Percentiles rank a stretch among this genome's conserved stretches.
These are phyloP conservation scores for Leccinum uliginosum DNA, from an alignment of 768 basidiomycete species.

Conservation along the genomic window DNA sequence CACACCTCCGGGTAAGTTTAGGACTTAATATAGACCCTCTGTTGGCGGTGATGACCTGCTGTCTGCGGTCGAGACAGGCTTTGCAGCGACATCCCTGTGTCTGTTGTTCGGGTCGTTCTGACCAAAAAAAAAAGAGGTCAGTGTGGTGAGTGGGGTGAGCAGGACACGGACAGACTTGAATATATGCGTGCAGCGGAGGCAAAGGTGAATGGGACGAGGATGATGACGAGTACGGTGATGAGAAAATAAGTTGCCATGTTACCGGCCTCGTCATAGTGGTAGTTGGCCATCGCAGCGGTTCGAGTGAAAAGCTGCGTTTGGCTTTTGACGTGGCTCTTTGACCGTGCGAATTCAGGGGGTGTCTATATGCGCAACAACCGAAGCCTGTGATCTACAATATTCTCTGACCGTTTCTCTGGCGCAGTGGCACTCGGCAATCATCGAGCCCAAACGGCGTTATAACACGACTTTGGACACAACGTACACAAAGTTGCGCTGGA, in stretches of 20 bases:
- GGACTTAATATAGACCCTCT: constrained; percentile 46
- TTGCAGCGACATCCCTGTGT: constrained; percentile 55
- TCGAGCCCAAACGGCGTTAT: no score
- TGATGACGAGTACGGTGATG: constrained; percentile 80
- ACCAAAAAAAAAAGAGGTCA: no score
- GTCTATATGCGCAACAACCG: no score
- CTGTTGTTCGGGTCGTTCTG: constrained; percentile 32
- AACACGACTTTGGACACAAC: no score
- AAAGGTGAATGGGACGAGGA: constrained; percentile 76
- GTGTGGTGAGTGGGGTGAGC: constrained; percentile 3
- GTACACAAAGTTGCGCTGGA: no score
- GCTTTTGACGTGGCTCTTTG: constrained; percentile 19
- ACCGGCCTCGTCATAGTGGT: constrained; percentile 83
- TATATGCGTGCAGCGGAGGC: constrained; percentile 37
- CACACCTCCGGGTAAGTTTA: constrained; percentile 50
- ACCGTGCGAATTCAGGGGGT: constrained; percentile 14
- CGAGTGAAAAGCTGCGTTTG: background rate
- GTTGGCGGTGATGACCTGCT: constrained; percentile 38
- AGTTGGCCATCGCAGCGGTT: constrained; percentile 58
- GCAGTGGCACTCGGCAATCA: no score
- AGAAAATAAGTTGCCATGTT: constrained; percentile 89
- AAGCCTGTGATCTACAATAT: no score
- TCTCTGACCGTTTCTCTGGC: no score
- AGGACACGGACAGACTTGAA: constrained; percentile 39
- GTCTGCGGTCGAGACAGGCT: constrained; percentile 55